Conservation (phyloP, 495 filamentous ascomycete genomes). For the Copromyces sp. region DNA sequence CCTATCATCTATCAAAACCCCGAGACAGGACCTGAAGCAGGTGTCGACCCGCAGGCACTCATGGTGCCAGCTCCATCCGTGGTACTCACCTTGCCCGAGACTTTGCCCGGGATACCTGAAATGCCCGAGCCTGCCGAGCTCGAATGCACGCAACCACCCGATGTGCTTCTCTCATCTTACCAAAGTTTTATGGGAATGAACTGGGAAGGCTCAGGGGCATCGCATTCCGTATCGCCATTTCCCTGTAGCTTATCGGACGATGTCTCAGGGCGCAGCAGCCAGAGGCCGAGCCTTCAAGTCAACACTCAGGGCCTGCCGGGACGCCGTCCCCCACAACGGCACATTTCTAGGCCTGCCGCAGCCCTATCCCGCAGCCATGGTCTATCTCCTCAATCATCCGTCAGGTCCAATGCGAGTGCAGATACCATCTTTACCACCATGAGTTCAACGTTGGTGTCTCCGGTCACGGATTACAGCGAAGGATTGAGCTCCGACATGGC, state of each 20-base stretch:
- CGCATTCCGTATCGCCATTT: background rate
- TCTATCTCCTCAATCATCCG: slow-evolving; percentile 30
- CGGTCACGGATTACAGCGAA: slow-evolving; percentile 25
- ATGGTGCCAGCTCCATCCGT: slow-evolving; percentile 7
- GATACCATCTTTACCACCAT: slow-evolving; percentile 18
- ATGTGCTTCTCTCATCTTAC: background rate
- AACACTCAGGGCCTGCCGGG: slow-evolving; percentile 19
- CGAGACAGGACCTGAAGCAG: slow-evolving; percentile 6
- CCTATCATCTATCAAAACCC: background rate
- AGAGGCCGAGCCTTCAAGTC: slow-evolving; percentile 18
- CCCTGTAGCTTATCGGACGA: slow-evolving; percentile 1
- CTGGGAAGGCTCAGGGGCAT: background rate
- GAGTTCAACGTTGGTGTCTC: slow-evolving; percentile 14
- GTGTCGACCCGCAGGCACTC: slow-evolving; percentile 23
- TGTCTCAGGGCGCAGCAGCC: background rate
- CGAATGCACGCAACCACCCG: slow-evolving; percentile 16
- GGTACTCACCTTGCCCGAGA: background rate
- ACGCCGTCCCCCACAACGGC: slow-evolving; percentile 14
- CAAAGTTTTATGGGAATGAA: background rate
- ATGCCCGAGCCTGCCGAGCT: slow-evolving; percentile 15
- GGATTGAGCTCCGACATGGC: background rate
- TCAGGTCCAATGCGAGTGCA: slow-evolving; percentile 28
- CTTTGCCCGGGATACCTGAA: background rate
- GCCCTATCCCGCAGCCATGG: slow-evolving; percentile 18
- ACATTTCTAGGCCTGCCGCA: slow-evolving; percentile 7